Evolutionary conservation across 148 eudicot species (phyloP).

Genomic region (Chenopodium album): DNA sequence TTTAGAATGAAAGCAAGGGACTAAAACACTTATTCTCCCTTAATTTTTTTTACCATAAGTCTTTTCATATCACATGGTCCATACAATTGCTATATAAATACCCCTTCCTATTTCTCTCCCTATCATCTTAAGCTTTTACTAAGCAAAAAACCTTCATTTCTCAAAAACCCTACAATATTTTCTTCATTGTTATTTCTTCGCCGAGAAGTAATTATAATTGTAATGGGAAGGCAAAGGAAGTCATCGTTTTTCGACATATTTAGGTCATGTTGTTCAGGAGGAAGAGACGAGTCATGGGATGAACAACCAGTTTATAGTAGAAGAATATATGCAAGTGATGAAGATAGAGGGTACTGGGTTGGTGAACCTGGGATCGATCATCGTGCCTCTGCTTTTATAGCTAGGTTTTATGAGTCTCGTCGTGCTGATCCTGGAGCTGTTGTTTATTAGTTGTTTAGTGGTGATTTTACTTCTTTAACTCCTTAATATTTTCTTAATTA

Average conservation of each 20-base stretch:
- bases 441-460: constrained; percentile 6
- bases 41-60: constrained; percentile 21
- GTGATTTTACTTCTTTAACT: neutral
- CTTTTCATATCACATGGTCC: constrained; percentile 29
- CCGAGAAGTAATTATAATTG: neutral
- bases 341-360: constrained; percentile 44
- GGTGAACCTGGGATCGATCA: constrained; percentile 39
- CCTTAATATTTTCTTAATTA: neutral
- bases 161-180: neutral
- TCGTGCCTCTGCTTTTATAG: constrained; percentile 33
- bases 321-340: constrained; percentile 35
- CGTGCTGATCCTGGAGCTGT: constrained; percentile 22
- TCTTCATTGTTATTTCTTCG: neutral
- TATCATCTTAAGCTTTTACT: neutral
- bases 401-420: constrained; percentile 28
- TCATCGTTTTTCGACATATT: constrained; percentile 35
- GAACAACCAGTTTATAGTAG: constrained; percentile 27
- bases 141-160: neutral
- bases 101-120: neutral
- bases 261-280: constrained; percentile 33
- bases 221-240: constrained; percentile 29
- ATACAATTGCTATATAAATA: constrained; percentile 21
- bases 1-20: constrained; percentile 30
- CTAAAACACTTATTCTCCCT: constrained; percentile 29
- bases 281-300: constrained; percentile 24